Conservation (phyloP, 140 eudicot species). For the Ambrosia hybrid region DNA sequence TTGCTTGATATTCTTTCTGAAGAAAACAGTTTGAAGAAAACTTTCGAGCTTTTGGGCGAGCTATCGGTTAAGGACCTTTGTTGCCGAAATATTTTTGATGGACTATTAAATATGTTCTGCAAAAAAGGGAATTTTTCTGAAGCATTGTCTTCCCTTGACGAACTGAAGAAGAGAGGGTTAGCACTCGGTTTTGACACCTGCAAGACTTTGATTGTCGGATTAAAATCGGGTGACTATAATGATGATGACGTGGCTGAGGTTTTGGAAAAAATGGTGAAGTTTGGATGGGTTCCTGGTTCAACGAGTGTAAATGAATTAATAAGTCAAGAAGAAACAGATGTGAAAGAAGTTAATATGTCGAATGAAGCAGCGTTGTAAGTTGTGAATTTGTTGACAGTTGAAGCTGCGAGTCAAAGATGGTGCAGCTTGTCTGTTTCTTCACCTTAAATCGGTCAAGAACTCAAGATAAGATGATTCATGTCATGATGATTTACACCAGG, state of each 20-base stretch:
- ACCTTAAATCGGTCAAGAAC: constrained; percentile 12
- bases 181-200: constrained; percentile 53
- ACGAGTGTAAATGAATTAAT: constrained; percentile 39
- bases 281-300: constrained; percentile 59
- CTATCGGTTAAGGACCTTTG: constrained; percentile 22
- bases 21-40: constrained; percentile 26
- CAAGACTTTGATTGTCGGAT: constrained; percentile 39
- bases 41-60: constrained; percentile 30
- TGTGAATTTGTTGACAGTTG: constrained; percentile 8
- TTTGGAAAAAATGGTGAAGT: constrained; percentile 52
- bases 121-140: constrained; percentile 33
- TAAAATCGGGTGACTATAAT: constrained; percentile 43
- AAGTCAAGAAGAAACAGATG: constrained; percentile 24
- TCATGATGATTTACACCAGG: constrained; percentile 8
- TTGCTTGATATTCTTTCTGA: constrained; percentile 32
- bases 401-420: constrained; percentile 17
- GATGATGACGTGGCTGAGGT: constrained; percentile 39
- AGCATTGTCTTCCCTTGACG: constrained; percentile 40
- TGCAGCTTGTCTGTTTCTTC: neutral
- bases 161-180: constrained; percentile 55
- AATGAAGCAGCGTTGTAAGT: constrained; percentile 32
- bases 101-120: constrained; percentile 23
- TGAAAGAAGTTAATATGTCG: constrained; percentile 28
- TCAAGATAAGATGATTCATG: constrained; percentile 5
- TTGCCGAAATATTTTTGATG: constrained; percentile 23